Base-by-base conservation (phyloP, 371 early-diverging fungal genomes). In the Dichotomocladium elegans region DNA sequence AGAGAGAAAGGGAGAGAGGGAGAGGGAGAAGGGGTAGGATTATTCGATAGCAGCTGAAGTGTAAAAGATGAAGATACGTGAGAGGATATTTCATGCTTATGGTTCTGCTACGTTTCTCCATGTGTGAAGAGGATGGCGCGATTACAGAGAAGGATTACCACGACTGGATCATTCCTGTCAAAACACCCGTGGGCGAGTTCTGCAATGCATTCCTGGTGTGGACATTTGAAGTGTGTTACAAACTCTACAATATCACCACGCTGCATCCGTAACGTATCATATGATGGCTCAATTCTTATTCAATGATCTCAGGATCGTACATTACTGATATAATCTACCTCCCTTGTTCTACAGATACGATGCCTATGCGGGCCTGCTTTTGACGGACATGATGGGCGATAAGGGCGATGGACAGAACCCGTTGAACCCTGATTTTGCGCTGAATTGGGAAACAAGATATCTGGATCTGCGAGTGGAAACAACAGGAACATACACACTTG, bases 381-480 rank as follows among this genome's bases (percentile, higher is more conserved):
- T 54, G 27, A 37, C 62, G 15, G 65, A 69, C 11, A 57, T 64
- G 59, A 29, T 57, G 26, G 28, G 28, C n/a, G 62, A 58, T 25
- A 45, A 54, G 12, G 61, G 61, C 1, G 59, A 61, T 21, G 62
- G 62, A 3, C 8, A 47, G 29, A 26, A 52, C 14, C 26, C 29
- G 35, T n/a, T n/a, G n/a, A 33, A 28, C 19, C 29, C 45, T 7
- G 49, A 34, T 3, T 51, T 55, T 12, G 60, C 58, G 21, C 47
- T 50, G 17, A 14, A 54, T 25, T 69, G 70, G 70, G 25, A 47
- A 3, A 58, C 61, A 14, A 53, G 72, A 44, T 66, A 66, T 44
- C 55, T 63, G 11, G 79, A 81, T 35, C 41, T 77, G 26, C 72
- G 66, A 22, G 68, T 81, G 21, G 81, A 81, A 53, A 55, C 66